Evolutionary conservation across 2,329 filamentous ascomycete genomes (phyloP).

Genomic region (Albifimbria verrucaria): DNA sequence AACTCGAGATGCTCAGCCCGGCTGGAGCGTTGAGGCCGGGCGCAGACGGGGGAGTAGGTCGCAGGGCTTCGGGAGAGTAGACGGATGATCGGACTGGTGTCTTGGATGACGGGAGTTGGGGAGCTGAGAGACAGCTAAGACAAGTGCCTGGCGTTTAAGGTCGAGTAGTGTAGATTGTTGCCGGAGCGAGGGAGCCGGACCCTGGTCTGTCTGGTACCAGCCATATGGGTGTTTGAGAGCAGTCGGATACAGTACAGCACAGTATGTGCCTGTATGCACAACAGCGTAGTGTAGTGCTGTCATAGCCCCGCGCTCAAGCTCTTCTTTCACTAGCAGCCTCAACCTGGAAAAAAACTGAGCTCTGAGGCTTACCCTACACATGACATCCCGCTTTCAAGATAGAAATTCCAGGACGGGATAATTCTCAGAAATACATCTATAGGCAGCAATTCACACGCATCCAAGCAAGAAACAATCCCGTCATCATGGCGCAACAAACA

Average conservation of each 20-base stretch:
- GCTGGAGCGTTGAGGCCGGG: too few relatives aligned
- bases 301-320: neutral
- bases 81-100: too few relatives aligned
- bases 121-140: too few relatives aligned
- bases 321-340: neutral
- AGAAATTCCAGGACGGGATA: too few relatives aligned
- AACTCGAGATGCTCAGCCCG: too few relatives aligned
- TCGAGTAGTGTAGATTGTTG: neutral
- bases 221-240: neutral
- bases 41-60: too few relatives aligned
- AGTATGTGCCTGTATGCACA: too few relatives aligned
- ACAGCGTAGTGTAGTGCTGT: too few relatives aligned
- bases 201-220: neutral
- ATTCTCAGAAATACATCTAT: too few relatives aligned
- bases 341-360: neutral
- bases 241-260: too few relatives aligned
- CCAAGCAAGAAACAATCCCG: neutral
- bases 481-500: slow-evolving; percentile 12
- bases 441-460: neutral
- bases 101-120: too few relatives aligned
- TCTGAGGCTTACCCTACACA: neutral
- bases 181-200: neutral
- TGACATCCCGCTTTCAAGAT: slow-evolving; percentile 4
- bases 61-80: too few relatives aligned
- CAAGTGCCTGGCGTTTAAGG: neutral